These are phyloP conservation scores for Termitomyces sp. DNA, from an alignment of 768 basidiomycete species.

Conservation along the genomic window DNA sequence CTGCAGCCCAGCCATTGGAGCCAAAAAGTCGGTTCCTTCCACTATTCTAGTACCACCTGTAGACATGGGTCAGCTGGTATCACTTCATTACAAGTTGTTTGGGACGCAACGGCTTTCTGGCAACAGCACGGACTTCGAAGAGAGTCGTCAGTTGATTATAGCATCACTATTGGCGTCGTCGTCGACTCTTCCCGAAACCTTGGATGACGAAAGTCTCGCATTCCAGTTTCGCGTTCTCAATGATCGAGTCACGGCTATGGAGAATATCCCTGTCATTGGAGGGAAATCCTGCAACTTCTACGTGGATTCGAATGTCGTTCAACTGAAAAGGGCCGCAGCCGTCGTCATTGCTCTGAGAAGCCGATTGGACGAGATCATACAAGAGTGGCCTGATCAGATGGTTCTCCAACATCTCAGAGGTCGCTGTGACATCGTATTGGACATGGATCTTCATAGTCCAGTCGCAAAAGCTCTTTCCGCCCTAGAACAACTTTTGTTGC, in stretches of 20 bases:
- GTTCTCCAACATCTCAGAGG: conserved; percentile 81
- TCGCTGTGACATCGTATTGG: conserved; percentile 65
- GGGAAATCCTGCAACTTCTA: conserved; percentile 69
- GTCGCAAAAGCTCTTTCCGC: conserved; percentile 80
- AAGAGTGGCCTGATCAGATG: conserved; percentile 97
- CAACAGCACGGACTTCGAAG: conserved; percentile 22
- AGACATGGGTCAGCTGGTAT: conserved; percentile 37
- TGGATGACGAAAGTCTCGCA: conserved; percentile 51
- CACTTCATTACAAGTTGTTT: conserved; percentile 48
- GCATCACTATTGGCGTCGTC: conserved; percentile 28
- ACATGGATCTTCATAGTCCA: conserved; percentile 61
- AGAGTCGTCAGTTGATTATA: conserved; percentile 30
- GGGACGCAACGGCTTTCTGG: conserved; percentile 1
- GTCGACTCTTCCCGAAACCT: conserved; percentile 29
- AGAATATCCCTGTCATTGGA: conserved; percentile 14
- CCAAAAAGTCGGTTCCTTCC: conserved; percentile 9
- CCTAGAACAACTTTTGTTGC: conserved; percentile 79
- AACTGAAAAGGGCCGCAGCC: conserved; percentile 58
- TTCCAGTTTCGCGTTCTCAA: conserved; percentile 52
- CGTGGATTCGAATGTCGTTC: conserved; percentile 65
- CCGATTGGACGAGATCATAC: conserved; percentile 54
- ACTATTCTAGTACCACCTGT: conserved; percentile 26
- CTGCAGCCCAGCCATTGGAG: not conserved
- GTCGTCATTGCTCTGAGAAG: conserved; percentile 47
- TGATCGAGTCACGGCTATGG: conserved; percentile 31